These are phyloP conservation scores for Nannochloropsis oceanica DNA, from an alignment of 108 stramenopile genomes.

Conservation along the genomic window DNA sequence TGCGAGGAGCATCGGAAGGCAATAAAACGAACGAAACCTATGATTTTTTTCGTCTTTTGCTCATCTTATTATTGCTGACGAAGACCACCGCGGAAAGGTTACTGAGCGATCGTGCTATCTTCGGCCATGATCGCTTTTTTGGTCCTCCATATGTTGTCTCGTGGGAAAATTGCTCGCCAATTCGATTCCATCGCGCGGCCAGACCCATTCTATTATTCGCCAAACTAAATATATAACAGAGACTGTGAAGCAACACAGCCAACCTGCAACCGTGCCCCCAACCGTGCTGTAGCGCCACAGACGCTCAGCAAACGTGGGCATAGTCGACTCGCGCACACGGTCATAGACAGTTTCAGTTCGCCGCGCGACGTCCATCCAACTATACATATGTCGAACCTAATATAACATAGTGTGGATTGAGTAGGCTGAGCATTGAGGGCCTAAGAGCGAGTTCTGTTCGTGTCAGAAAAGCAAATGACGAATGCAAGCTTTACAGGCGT, in stretches of 20 bases:
- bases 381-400: constrained; percentile 20
- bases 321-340: constrained; percentile 1
- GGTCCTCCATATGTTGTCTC: not conserved
- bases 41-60: not conserved
- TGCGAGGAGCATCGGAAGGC: too few relatives aligned
- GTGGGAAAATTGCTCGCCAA: constrained; percentile 15
- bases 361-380: constrained; percentile 23
- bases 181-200: constrained; percentile 15
- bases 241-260: constrained; percentile 10
- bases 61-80: not conserved
- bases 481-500: not conserved
- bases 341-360: constrained; percentile 18
- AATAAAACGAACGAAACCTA: too few relatives aligned
- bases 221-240: constrained; percentile 14
- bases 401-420: not conserved
- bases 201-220: constrained; percentile 10
- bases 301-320: constrained; percentile 1
- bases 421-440: not conserved
- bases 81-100: too few relatives aligned
- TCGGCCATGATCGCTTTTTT: not conserved
- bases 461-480: not conserved
- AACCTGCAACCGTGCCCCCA: not conserved
- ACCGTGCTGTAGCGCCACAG: not conserved
- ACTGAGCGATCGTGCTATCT: too few relatives aligned
- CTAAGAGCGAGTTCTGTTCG: too few relatives aligned